Percentiles rank a stretch among this genome's conserved stretches.
Evolutionary conservation across 257 asterid genomes (phyloP).

Genomic region (Solanum sitiens): DNA sequence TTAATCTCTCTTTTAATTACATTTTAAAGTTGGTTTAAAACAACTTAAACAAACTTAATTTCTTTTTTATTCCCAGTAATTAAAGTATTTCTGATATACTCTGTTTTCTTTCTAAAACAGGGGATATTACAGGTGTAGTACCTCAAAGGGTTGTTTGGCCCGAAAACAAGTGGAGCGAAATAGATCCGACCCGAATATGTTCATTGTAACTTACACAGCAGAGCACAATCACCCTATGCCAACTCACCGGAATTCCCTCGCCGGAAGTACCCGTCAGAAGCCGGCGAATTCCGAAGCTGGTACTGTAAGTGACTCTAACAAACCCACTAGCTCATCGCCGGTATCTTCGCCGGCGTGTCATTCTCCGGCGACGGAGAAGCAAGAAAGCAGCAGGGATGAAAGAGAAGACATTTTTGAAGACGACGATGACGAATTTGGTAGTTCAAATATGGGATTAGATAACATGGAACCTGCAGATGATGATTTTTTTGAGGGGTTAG

Average conservation of each 20-base stretch:
- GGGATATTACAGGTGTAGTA: conserved; percentile 94
- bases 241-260: conserved; percentile 80
- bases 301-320: conserved; percentile 25
- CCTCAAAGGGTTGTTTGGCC: conserved; percentile 84
- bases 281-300: conserved; percentile 14
- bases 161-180: conserved; percentile 95
- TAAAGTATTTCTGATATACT: not conserved
- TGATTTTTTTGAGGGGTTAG: conserved; percentile 36
- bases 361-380: conserved; percentile 39
- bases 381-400: conserved; percentile 30
- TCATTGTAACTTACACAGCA: conserved; percentile 74
- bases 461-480: conserved; percentile 5
- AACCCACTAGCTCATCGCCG: conserved; percentile 30
- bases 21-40: not conserved
- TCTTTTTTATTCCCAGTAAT: not conserved
- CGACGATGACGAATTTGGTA: conserved; percentile 19
- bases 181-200: conserved; percentile 90
- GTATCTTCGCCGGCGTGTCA: conserved; percentile 21
- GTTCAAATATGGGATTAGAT: conserved; percentile 8
- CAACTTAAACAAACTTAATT: no score
- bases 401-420: conserved; percentile 23
- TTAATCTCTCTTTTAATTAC: not conserved
- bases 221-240: conserved; percentile 97
- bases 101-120: conserved; percentile 22
- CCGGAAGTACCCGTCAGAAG: conserved; percentile 78